phyloP scores from a whole-genome alignment of 306 rosid species.

The apple (Malus domestica) region DNA sequence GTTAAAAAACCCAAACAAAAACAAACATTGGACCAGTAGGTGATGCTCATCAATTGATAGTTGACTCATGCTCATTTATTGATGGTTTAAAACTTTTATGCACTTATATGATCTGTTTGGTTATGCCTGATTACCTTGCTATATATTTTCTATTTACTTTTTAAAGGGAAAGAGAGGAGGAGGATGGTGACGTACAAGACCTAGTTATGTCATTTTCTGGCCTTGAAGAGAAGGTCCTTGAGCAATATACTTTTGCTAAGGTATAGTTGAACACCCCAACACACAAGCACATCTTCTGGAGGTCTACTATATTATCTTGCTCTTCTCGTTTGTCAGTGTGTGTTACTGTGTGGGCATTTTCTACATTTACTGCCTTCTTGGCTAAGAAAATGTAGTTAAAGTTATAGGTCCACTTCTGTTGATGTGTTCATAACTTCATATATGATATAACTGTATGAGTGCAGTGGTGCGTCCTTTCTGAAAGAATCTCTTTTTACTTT shows the following conservation, averaged over 20 bases:
- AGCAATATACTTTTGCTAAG: conserved; percentile 95
- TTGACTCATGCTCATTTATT: conserved; percentile 1
- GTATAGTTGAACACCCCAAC: conserved; percentile 30
- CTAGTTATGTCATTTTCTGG: conserved; percentile 63
- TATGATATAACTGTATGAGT: neutral
- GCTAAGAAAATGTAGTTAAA: neutral
- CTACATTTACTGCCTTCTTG: neutral
- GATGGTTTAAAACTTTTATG: conserved; percentile 12
- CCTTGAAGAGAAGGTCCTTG: conserved; percentile 92
- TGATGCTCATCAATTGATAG: conserved; percentile 1
- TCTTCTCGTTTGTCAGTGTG: neutral
- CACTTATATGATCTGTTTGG: conserved; percentile 2
- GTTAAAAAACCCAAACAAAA: neutral
- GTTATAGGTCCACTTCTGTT: neutral
- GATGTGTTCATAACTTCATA: neutral
- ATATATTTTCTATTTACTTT: neutral
- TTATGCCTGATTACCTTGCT: conserved; percentile 21
- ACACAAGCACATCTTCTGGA: neutral
- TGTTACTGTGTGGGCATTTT: neutral
- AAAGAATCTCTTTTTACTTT: neutral
- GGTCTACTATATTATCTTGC: neutral
- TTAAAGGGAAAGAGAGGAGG: conserved; percentile 76
- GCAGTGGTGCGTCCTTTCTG: neutral
- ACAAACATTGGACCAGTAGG: neutral
- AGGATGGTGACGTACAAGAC: conserved; percentile 69